phyloP scores from a whole-genome alignment of 495 filamentous ascomycete species.

The Hamigera avellanea region DNA sequence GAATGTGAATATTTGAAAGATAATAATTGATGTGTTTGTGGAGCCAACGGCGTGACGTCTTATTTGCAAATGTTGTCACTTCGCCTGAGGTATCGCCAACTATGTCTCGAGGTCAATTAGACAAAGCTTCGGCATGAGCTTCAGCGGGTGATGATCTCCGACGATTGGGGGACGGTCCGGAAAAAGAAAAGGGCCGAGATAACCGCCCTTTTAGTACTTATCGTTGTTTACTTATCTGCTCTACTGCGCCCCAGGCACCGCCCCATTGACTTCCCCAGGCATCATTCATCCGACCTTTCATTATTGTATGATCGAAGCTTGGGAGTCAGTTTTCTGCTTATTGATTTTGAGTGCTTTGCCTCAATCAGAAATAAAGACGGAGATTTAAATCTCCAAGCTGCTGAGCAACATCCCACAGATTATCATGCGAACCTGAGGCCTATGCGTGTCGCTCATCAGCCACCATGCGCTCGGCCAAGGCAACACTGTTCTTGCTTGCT shows the following conservation, averaged over 20 bases:
- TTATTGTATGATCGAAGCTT: too few relatives aligned
- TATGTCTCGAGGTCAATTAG: too few relatives aligned
- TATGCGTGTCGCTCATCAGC: background rate
- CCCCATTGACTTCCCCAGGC: too few relatives aligned
- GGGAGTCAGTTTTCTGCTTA: too few relatives aligned
- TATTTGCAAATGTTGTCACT: too few relatives aligned
- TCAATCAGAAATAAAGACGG: too few relatives aligned
- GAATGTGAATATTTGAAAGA: too few relatives aligned
- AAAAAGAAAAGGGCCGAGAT: conserved; percentile 22
- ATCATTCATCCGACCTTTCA: conserved; percentile 6
- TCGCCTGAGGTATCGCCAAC: too few relatives aligned
- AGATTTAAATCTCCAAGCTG: too few relatives aligned
- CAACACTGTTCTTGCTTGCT: conserved; percentile 1
- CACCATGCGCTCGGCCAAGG: conserved; percentile 3
- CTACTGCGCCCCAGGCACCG: background rate
- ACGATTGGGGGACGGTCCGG: conserved; percentile 6
- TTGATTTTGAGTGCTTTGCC: too few relatives aligned
- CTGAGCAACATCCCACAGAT: too few relatives aligned
- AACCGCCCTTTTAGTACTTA: background rate
- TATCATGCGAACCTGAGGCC: background rate
- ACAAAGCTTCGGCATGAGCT: conserved; percentile 23
- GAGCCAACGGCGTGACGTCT: too few relatives aligned
- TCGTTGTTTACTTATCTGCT: background rate
- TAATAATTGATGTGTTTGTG: conserved; percentile 1
- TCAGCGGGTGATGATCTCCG: conserved; percentile 11